phyloP scores from a whole-genome alignment of 345 rosid genomes.

The Alliaria petiolata region DNA sequence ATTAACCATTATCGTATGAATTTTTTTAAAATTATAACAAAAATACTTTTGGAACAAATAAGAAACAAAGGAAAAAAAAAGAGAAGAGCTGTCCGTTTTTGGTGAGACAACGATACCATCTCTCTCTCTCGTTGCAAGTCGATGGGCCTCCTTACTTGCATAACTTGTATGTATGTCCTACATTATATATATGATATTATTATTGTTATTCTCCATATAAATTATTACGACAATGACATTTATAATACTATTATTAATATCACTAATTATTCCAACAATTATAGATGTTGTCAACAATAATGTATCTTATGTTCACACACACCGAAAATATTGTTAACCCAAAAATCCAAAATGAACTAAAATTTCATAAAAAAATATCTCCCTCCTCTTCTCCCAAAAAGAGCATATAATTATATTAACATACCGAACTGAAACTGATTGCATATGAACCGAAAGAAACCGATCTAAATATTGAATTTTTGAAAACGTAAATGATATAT shows the following conservation, averaged over 20 bases:
- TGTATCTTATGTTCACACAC: slow-evolving; percentile 12
- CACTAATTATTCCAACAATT: slow-evolving; percentile 10
- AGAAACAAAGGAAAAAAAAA: background rate
- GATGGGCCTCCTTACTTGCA: slow-evolving; percentile 31
- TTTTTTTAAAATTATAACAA: background rate
- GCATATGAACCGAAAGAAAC: background rate
- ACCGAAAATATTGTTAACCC: background rate
- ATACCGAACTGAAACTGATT: background rate
- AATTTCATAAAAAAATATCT: background rate
- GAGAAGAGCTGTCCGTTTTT: slow-evolving; percentile 28
- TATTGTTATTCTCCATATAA: slow-evolving; percentile 16
- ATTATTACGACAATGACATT: slow-evolving; percentile 30
- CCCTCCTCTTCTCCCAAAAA: background rate
- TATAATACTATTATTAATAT: slow-evolving; percentile 18
- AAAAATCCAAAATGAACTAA: background rate
- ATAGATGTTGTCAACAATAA: slow-evolving; percentile 21
- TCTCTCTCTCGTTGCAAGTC: slow-evolving; percentile 26
- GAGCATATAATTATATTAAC: background rate
- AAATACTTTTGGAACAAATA: background rate
- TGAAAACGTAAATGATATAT: background rate
- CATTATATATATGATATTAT: slow-evolving; percentile 20
- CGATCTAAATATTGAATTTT: background rate
- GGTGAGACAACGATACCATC: slow-evolving; percentile 27
- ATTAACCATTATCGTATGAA: background rate
- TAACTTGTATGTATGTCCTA: slow-evolving; percentile 18